These are phyloP conservation scores for Vaccinium darrowii DNA, from an alignment of 148 eudicot species.

Conservation along the genomic window DNA sequence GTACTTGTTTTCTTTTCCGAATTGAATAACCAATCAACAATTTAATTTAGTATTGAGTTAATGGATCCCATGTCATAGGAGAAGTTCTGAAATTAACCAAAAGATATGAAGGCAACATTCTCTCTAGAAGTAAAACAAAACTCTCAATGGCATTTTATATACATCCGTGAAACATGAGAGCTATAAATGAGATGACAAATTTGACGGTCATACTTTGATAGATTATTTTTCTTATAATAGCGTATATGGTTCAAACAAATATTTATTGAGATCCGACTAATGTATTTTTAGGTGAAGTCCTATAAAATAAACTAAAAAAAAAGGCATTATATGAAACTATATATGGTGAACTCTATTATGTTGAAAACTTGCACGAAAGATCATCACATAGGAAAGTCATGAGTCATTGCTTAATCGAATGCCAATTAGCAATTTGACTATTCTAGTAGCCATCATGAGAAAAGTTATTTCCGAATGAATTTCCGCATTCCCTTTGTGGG, in stretches of 20 bases:
- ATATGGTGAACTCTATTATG: background rate
- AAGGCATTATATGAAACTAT: background rate
- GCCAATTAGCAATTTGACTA: background rate
- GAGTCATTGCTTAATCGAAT: no score
- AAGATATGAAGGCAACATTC: background rate
- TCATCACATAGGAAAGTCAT: background rate
- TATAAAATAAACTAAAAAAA: background rate
- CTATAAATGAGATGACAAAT: background rate
- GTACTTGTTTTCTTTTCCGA: background rate
- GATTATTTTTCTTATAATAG: background rate
- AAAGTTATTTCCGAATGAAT: no score
- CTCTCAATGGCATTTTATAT: background rate
- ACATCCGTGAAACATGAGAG: background rate
- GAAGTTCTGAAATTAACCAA: background rate
- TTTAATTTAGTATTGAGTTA: background rate
- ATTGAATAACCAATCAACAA: background rate
- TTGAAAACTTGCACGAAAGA: background rate
- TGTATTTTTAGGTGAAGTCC: background rate
- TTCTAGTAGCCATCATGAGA: background rate
- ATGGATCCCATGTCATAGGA: slow-evolving; percentile 22
- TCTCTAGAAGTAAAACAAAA: background rate
- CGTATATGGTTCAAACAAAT: background rate
- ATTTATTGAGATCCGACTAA: background rate
- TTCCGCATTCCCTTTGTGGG: no score
- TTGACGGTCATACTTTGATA: background rate